phyloP scores from a whole-genome alignment of 2,329 filamentous ascomycete genomes.

The Penicillium brevicompactum region DNA sequence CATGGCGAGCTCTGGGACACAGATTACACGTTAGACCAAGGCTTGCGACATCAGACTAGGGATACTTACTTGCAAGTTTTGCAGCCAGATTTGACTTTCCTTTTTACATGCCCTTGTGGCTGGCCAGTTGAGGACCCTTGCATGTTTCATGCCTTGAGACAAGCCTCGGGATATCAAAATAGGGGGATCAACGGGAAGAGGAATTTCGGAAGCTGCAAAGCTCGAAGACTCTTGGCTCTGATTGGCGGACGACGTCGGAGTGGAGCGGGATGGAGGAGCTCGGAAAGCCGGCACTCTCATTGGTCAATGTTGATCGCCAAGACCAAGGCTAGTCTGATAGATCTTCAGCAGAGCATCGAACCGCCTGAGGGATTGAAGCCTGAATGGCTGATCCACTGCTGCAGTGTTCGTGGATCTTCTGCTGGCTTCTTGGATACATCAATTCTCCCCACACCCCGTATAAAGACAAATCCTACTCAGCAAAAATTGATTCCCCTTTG shows the following conservation, averaged over 20 bases:
- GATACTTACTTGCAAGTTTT: conserved; percentile 34
- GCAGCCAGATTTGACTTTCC: conserved; percentile 32
- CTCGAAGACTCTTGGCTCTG: neutral
- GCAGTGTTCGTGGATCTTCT: neutral
- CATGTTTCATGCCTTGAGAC: neutral
- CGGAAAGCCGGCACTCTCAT: neutral
- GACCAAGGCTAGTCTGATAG: neutral
- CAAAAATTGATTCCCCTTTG: neutral
- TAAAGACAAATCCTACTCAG: neutral
- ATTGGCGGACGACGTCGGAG: neutral
- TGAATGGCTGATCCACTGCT: neutral
- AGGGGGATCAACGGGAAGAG: neutral
- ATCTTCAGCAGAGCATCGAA: neutral
- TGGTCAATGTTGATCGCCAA: neutral
- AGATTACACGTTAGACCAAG: neutral
- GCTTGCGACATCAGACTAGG: neutral
- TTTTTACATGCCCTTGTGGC: neutral
- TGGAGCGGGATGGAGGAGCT: neutral
- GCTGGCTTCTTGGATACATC: neutral
- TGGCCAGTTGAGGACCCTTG: neutral
- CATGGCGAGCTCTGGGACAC: conserved; percentile 25
- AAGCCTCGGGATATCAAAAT: neutral
- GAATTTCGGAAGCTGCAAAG: neutral
- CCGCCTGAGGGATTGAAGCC: neutral
- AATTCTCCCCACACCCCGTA: neutral